Base-by-base conservation (phyloP, 1,284 basidiomycete species). In the Kalmanozyma brasiliensis region DNA sequence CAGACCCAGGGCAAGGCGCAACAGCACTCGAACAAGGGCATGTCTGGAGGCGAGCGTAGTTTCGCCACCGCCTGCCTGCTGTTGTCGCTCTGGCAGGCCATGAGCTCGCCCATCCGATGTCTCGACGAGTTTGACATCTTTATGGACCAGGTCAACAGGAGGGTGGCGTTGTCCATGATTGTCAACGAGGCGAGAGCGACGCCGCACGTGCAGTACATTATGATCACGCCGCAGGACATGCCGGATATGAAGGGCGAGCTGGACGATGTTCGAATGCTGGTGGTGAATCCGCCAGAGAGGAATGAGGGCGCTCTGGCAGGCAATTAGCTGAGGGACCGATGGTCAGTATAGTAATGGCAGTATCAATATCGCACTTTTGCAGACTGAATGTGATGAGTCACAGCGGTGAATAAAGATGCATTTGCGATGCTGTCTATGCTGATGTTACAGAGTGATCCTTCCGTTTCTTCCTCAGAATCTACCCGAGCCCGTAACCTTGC, bases 41-140 rank as follows among this genome's bases (percentile, higher is more conserved):
- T 98, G 33, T 85, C 84, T 1, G 94, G 94, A 44, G 94, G 95
- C 37, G 95, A 98, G 83, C 95, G 97, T 80, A 95, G 93, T 6
- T 99, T 96, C 84, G 92, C 93, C 7, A 98, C 96, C 0, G 93
- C 98, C 67, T 95, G 93, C 73, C 83, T 99, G 49, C 85, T 99
- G 46, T 85, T 98, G 26, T 90, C 96, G 7, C 85, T 99, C 38
- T 99, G 96, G 96, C 92, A 96, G 76, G 90, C 92, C 10, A 92
- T 95, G 53, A 90, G 91, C 1, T 95, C 94, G 81, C 95, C 94
- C 0, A 87, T 99, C 49, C 86, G 95, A 58, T 98, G 95, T 78
- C 87, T 98, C 30, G 94, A 95, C 89, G 83, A 78, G 85, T 85
- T 69, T 41, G 80, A 96, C 73, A 94, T 97, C 13, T 97, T 95